Evolutionary conservation across 1,284 basidiomycete species (phyloP).

Genomic region (Moesziomyces aphidis): DNA sequence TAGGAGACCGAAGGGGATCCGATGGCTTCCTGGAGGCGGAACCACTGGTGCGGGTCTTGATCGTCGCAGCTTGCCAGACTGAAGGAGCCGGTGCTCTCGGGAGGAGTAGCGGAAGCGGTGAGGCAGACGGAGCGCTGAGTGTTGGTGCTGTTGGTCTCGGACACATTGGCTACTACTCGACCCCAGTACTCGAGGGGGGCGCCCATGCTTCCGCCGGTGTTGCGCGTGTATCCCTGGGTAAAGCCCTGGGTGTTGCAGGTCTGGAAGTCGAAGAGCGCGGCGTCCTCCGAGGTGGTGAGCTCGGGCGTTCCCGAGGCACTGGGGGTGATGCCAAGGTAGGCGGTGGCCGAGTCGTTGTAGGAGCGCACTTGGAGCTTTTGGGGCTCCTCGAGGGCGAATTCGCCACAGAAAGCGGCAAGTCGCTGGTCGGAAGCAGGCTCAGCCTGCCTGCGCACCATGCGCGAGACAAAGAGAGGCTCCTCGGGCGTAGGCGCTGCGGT

Average conservation of each 20-base stretch:
- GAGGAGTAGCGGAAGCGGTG: conserved; percentile 3
- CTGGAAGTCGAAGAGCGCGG: conserved; percentile 25
- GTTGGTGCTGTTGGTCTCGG: background rate
- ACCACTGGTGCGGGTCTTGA: conserved; percentile 27
- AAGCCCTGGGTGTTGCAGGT: conserved; percentile 34
- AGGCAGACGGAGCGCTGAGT: conserved; percentile 9
- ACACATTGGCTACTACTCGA: conserved; percentile 23
- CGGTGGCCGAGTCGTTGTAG: conserved; percentile 18
- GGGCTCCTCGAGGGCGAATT: conserved; percentile 18
- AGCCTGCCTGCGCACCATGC: conserved; percentile 17
- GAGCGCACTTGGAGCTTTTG: conserved; percentile 20
- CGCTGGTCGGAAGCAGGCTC: conserved; percentile 1
- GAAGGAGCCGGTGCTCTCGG: conserved; percentile 4
- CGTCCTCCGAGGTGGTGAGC: conserved; percentile 4
- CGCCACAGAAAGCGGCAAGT: conserved; percentile 11
- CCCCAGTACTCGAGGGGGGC: conserved; percentile 41
- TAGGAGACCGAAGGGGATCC: conserved; percentile 14
- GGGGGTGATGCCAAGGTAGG: conserved; percentile 8
- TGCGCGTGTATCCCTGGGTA: conserved; percentile 32
- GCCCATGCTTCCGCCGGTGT: conserved; percentile 24
- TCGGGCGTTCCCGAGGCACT: background rate
- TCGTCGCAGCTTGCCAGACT: conserved; percentile 12
- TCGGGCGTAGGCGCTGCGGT: conserved; percentile 16
- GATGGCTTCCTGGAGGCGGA: conserved; percentile 29
- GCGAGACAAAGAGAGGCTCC: conserved; percentile 28